phyloP scores from a whole-genome alignment of 2,329 filamentous ascomycete species.

The Celoporthe dispersa region DNA sequence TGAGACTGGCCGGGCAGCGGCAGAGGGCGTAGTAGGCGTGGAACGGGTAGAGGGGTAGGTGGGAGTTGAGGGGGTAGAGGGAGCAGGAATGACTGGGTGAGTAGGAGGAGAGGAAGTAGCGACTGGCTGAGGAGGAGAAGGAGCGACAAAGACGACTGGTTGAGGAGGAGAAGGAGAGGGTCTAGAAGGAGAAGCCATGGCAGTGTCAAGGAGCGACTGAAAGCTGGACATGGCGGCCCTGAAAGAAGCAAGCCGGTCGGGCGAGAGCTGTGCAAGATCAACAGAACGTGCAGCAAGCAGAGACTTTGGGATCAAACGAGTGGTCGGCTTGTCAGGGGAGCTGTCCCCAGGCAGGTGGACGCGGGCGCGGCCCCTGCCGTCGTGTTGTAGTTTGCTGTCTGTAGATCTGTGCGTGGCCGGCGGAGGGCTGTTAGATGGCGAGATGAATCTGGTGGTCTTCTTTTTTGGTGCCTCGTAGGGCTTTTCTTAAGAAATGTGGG shows the following conservation, averaged over 20 bases:
- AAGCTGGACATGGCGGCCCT: conserved; percentile 7
- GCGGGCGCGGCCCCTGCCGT: background rate
- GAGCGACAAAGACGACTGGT: background rate
- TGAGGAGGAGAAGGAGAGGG: background rate
- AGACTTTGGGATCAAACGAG: background rate
- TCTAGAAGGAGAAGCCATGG: conserved; percentile 6
- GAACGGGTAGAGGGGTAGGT: background rate
- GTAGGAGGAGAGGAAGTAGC: too few species aligned
- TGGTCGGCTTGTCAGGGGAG: background rate
- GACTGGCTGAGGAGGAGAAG: background rate
- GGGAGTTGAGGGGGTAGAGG: too few species aligned
- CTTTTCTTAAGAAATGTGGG: conserved; percentile 5
- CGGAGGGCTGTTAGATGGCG: conserved; percentile 4
- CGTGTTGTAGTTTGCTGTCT: background rate
- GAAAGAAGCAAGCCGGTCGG: conserved; percentile 8
- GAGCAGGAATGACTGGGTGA: too few species aligned
- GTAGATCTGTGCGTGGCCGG: background rate
- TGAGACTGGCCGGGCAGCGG: background rate
- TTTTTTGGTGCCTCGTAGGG: conserved; percentile 15
- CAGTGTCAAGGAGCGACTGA: background rate
- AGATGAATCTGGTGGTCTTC: conserved; percentile 3
- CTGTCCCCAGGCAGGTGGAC: conserved; percentile 5
- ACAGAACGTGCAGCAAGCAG: background rate
- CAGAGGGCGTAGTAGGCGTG: background rate
- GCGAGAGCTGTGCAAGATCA: conserved; percentile 12